Base-by-base conservation (phyloP, 2,329 filamentous ascomycete genomes). In the Penicillium sp. region DNA sequence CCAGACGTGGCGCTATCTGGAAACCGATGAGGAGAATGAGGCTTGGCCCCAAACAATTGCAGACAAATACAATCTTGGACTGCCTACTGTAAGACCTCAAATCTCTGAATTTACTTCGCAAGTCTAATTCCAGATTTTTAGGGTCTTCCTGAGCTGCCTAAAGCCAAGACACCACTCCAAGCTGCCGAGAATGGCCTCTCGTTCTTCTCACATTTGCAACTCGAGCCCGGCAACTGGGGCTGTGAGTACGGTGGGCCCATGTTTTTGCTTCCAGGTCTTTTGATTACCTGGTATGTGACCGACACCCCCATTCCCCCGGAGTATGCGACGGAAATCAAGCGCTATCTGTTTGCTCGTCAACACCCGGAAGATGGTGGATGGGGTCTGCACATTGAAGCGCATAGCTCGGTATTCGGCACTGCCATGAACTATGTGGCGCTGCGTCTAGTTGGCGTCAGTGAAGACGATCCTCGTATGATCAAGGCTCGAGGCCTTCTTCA, bases 171-270 rank as follows among this genome's bases (percentile, higher is more conserved):
- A 3, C 89, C 94, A 5, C 82, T 95, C 58, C 86, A 95, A 65
- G 83, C 91, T 4, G 92, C 91, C 3, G 82, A 84, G 60, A 99
- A 99, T 78, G 92, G 90, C 39, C 83, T 98, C 55, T 81, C 85
- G 3, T 98, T 96, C 81, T 96, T 96, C 79, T 90, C 93, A 58
- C 86, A 94, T 63, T 85, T 98, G 25, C 95, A 99, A 75, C 83
- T 97, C 1, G 87, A 89, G 14, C 89, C 91, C 0, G 95, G 95
- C 5, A 91, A 97, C 72, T 99, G 95, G 95, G 95, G 84, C 5
- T 98, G 94, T 79, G 95, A 99, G 75, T 99, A 99, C 79, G 95
- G 95, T 56, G 95, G 95, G 0, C 95, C 95, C 4, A 94, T 97
- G 91, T 99, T 99, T 73, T 84, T 98, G 41, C 82, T 98, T 1